These are phyloP conservation scores for Triticum aestivum DNA, from an alignment of 176 grass and related monocot species.

Conservation along the genomic window DNA sequence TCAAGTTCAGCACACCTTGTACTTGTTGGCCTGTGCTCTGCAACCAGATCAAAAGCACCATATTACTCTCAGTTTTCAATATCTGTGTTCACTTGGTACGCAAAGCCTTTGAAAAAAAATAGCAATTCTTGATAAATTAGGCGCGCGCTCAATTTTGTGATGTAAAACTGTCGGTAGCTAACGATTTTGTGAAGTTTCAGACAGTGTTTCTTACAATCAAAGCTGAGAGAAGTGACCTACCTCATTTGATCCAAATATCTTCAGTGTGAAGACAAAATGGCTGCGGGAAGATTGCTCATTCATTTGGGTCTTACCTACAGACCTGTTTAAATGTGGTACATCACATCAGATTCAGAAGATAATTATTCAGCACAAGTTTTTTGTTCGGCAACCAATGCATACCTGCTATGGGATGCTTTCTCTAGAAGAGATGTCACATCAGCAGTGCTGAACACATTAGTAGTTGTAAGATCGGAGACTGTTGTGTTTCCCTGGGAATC, in stretches of 20 bases:
- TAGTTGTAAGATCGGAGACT: constrained; percentile 73
- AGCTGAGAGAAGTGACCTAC: constrained; percentile 28
- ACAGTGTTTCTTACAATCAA: background rate
- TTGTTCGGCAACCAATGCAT: background rate
- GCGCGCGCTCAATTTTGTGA: background rate
- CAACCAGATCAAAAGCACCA: background rate
- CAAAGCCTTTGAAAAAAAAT: background rate
- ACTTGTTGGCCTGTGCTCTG: constrained; percentile 89
- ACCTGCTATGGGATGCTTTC: constrained; percentile 81
- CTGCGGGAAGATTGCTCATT: constrained; percentile 95
- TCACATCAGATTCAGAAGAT: background rate
- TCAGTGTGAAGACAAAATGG: constrained; percentile 91
- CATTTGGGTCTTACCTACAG: constrained; percentile 89
- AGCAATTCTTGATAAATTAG: background rate
- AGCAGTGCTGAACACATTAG: constrained; percentile 57
- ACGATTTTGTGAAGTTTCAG: background rate
- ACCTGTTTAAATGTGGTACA: constrained; percentile 42
- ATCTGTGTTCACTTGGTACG: background rate
- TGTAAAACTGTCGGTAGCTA: background rate
- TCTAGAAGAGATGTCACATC: constrained; percentile 66
- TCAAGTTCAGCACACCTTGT: constrained; percentile 81
- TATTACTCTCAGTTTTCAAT: background rate
- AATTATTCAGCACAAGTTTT: background rate
- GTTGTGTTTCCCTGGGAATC: constrained; percentile 71
- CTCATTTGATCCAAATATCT: constrained; percentile 83